Percentiles rank a stretch among this genome's conserved stretches.
Conservation (phyloP, 2,329 filamentous ascomycete species). For the Stachybotrys echinatus region DNA sequence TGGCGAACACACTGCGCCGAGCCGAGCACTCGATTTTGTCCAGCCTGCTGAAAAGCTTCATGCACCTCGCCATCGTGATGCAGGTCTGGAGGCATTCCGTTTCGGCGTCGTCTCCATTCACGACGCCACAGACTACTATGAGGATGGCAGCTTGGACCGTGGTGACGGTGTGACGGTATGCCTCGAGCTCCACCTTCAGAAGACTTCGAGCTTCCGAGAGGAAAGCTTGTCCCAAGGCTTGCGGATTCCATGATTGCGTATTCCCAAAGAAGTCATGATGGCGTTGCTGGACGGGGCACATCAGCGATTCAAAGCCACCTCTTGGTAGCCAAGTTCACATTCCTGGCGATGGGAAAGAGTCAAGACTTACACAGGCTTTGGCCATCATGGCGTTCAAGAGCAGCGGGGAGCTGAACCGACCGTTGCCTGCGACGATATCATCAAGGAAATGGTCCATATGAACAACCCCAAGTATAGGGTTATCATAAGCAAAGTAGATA, state of each 20-base stretch:
- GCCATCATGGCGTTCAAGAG: constrained; percentile 30
- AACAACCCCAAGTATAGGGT: constrained; percentile 6
- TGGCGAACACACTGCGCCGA: not conserved
- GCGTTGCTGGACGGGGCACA: not conserved
- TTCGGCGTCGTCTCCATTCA: not conserved
- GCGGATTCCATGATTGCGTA: not conserved
- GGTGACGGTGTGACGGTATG: not conserved
- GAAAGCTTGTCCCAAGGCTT: not conserved
- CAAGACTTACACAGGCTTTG: constrained; percentile 25
- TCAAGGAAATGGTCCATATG: constrained; percentile 30
- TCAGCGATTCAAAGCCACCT: not conserved
- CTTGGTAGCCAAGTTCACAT: no score
- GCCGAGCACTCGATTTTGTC: not conserved
- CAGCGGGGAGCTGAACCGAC: constrained; percentile 25
- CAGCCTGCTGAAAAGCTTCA: not conserved
- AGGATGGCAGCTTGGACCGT: not conserved
- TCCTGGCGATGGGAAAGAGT: no score
- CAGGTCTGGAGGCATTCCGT: not conserved
- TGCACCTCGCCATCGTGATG: not conserved
- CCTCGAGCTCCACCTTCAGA: not conserved
- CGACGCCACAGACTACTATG: not conserved
- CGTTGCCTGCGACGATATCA: constrained; percentile 22
- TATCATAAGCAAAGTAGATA: not conserved
- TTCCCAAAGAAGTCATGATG: not conserved
- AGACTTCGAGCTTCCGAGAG: not conserved